Evolutionary conservation across 305 asterid species (phyloP), one percentile per base, ranked within the genome.

Genomic region (Ruellia speciosa): DNA sequence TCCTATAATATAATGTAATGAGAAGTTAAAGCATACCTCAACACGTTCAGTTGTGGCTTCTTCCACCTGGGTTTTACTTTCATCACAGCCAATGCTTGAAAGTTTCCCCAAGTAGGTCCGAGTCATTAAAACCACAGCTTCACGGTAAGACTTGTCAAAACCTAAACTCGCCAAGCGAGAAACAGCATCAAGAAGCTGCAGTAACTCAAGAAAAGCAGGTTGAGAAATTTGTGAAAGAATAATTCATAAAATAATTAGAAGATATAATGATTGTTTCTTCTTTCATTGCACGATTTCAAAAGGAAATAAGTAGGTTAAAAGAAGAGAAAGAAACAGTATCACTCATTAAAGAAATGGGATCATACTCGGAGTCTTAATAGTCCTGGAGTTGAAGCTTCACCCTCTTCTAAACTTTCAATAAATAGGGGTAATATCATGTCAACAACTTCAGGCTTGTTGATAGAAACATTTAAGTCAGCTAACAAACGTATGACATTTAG

Each of bases 131-230:
- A 93, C 99, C 64, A 89, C 79, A 67, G 85, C 96, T 83, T 93
- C 99, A 61, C 97, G 99, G 71, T 89, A 93, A 52, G 99, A 85
- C 75, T 89, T 90, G 72, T 89, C 96, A 66, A 82, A 93, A 65
- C 99, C 99, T 81, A 93, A 83, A 79, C 95, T 85, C 76, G 99
- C 96, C 86, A 93, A 69, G 78, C 92, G 96, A 79, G 99, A 87
- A 86, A 93, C 89, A 80, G 97, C 99, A 79, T 93, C 97, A 81
- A 93, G 95, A 79, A 93, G 96, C 99, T 93, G 97, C 95, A 86
- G 82, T 73, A 79, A 64, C 77, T 74, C 95, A 79, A 80, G 73
- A 75, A 77, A 78, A 71, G 65, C 58, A 75, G 75, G 78, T 71
- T 83, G 76, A 78, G 85, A 73, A 73, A 70, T 64, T 54, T 33